These are phyloP conservation scores for Tolypocladium guangdongense DNA, from an alignment of 2,329 filamentous ascomycete species.

Conservation along the genomic window DNA sequence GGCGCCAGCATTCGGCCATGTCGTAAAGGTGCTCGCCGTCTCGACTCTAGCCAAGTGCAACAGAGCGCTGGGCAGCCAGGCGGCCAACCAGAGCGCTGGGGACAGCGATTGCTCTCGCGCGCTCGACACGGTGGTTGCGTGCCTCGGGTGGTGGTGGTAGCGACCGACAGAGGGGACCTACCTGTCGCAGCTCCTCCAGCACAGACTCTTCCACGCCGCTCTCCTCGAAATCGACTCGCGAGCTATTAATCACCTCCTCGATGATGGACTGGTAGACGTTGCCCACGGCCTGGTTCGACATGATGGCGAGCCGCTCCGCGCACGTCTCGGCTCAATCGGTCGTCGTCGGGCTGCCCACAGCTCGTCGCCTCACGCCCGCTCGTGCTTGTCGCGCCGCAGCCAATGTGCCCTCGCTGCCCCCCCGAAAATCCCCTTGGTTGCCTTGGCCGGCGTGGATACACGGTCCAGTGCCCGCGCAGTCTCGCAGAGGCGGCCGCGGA, in stretches of 20 bases:
- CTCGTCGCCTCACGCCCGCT: neutral
- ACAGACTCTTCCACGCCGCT: conserved; percentile 82
- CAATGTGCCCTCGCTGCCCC: neutral
- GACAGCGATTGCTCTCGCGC: neutral
- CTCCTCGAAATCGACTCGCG: conserved; percentile 93
- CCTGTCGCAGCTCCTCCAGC: conserved; percentile 76
- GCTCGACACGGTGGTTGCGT: neutral
- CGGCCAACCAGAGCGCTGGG: neutral
- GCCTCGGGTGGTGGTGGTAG: neutral
- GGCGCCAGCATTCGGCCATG: neutral
- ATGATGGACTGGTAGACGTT: conserved; percentile 70
- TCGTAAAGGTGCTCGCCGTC: neutral
- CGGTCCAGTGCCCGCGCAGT: neutral
- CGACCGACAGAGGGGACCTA: conserved; percentile 25
- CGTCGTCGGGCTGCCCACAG: neutral
- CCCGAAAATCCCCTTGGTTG: neutral
- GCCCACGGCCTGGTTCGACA: conserved; percentile 56
- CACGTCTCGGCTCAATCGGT: neutral
- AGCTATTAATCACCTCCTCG: conserved; percentile 81
- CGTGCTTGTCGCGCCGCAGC: neutral
- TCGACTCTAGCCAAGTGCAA: neutral
- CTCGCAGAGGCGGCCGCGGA: neutral
- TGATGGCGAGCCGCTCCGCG: conserved; percentile 18
- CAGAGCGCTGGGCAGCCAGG: neutral
- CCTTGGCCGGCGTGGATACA: neutral